phyloP scores from a whole-genome alignment of 306 rosid species.

The Acacia melanoxylon region DNA sequence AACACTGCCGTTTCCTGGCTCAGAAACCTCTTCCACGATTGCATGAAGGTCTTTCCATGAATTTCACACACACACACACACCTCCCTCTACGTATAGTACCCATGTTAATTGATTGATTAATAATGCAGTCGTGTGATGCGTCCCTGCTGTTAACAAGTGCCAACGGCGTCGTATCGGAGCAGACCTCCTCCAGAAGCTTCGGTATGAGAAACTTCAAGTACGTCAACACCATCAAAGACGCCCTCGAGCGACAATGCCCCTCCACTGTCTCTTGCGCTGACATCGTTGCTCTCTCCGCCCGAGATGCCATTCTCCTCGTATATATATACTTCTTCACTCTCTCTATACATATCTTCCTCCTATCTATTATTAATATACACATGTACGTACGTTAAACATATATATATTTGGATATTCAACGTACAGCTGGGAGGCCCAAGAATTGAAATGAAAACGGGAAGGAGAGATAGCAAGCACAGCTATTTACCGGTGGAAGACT shows the following conservation, averaged over 20 bases:
- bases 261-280: constrained; percentile 80
- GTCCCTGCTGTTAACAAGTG: constrained; percentile 56
- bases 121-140: constrained; percentile 78
- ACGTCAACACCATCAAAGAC: constrained; percentile 58
- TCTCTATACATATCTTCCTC: background rate
- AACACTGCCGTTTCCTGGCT: constrained; percentile 87
- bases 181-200: constrained; percentile 57
- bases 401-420: too few relatives aligned
- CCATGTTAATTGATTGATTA: too few relatives aligned
- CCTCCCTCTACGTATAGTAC: too few relatives aligned
- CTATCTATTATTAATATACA: too few relatives aligned
- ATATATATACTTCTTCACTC: background rate
- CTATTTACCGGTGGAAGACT: constrained; percentile 37
- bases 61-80: too few relatives aligned
- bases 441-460: constrained; percentile 73
- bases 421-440: constrained; percentile 65
- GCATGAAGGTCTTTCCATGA: constrained; percentile 56
- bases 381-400: too few relatives aligned
- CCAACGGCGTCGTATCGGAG: constrained; percentile 56
- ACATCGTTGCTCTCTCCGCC: constrained; percentile 82
- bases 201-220: constrained; percentile 90
- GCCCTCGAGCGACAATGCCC: constrained; percentile 79
- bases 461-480: constrained; percentile 74
- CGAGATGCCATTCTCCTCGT: constrained; percentile 79
- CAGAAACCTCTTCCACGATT: constrained; percentile 93